These are phyloP conservation scores for Noccaea bulbosa DNA, from an alignment of 345 rosid species.

Conservation along the genomic window DNA sequence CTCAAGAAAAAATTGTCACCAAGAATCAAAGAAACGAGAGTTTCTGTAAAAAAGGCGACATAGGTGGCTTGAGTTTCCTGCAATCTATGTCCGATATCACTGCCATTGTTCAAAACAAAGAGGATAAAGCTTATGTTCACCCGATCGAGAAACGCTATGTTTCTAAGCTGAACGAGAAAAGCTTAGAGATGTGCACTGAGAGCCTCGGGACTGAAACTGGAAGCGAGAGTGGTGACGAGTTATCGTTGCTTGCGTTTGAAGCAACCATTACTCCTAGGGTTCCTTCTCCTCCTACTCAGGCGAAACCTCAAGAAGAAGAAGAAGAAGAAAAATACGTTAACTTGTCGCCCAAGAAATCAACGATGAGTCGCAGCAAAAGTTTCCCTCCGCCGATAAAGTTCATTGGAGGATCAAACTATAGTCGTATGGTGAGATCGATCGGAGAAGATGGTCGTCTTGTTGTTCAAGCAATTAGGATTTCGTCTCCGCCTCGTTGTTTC, in stretches of 20 bases:
- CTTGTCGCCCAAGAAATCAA: slow-evolving; percentile 13
- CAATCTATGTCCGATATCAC: slow-evolving; percentile 46
- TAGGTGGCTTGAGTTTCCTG: slow-evolving; percentile 63
- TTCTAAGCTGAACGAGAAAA: slow-evolving; percentile 59
- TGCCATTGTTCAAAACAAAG: slow-evolving; percentile 28
- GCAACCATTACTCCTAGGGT: slow-evolving; percentile 27
- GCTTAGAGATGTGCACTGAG: slow-evolving; percentile 94
- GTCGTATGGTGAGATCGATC: slow-evolving; percentile 50
- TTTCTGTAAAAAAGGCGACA: slow-evolving; percentile 25
- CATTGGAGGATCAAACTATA: slow-evolving; percentile 50
- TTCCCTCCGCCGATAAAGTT: slow-evolving; percentile 91
- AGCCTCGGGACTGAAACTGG: slow-evolving; percentile 88
- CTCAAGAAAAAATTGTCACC: slow-evolving; percentile 7
- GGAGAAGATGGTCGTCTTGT: slow-evolving; percentile 82
- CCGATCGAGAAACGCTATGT: slow-evolving; percentile 59
- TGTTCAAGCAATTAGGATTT: slow-evolving; percentile 54
- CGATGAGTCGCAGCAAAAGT: slow-evolving; percentile 43
- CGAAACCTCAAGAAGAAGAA: slow-evolving; percentile 22
- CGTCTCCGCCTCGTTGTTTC: slow-evolving; percentile 43
- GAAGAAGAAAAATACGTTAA: neutral
- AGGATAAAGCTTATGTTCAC: slow-evolving; percentile 53
- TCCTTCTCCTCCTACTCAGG: slow-evolving; percentile 11
- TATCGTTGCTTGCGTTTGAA: slow-evolving; percentile 46
- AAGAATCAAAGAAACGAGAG: slow-evolving; percentile 20
- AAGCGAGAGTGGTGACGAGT: slow-evolving; percentile 50